Percentiles rank a stretch among this genome's conserved stretches.
Evolutionary conservation across 164 flowering plant genomes (phyloP).

Genomic region (Tetrastigma voinierianum): DNA sequence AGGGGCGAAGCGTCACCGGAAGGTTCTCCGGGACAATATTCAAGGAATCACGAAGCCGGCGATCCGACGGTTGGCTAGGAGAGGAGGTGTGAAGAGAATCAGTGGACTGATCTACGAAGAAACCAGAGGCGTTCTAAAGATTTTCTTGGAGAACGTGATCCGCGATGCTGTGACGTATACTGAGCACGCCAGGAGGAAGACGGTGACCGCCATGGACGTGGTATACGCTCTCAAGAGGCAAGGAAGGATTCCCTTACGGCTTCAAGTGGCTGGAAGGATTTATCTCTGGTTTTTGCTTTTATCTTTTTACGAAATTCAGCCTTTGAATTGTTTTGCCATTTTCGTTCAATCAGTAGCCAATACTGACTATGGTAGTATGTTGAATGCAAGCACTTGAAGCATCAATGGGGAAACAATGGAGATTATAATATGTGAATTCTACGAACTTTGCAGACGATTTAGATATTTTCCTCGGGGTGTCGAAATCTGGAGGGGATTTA

Average conservation of each 20-base stretch:
- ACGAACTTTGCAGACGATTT: no score
- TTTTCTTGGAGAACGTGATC: slow-evolving; percentile 24
- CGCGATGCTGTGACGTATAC: slow-evolving; percentile 26
- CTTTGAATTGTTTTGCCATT: no score
- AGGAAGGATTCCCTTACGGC: slow-evolving; percentile 22
- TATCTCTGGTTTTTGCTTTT: no score
- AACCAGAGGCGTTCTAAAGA: slow-evolving; percentile 23
- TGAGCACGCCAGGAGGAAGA: slow-evolving; percentile 27
- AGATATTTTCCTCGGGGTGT: no score
- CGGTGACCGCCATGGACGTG: slow-evolving; percentile 28
- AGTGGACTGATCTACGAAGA: slow-evolving; percentile 27
- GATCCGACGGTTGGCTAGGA: slow-evolving; percentile 20
- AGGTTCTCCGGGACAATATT: slow-evolving; percentile 25
- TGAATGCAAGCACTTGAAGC: no score
- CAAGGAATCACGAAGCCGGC: slow-evolving; percentile 30
- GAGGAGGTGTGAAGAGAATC: slow-evolving; percentile 26
- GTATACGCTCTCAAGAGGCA: slow-evolving; percentile 27
- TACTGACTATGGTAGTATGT: no score
- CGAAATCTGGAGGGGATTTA: no score
- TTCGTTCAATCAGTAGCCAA: no score
- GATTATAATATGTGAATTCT: no score
- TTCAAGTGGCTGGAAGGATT: slow-evolving; percentile 21
- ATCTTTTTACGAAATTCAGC: no score
- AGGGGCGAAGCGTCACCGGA: slow-evolving; percentile 26
- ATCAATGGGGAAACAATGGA: no score